Base-by-base conservation (phyloP, 1,139 yeast species). In the Geotrichum fermentans region DNA sequence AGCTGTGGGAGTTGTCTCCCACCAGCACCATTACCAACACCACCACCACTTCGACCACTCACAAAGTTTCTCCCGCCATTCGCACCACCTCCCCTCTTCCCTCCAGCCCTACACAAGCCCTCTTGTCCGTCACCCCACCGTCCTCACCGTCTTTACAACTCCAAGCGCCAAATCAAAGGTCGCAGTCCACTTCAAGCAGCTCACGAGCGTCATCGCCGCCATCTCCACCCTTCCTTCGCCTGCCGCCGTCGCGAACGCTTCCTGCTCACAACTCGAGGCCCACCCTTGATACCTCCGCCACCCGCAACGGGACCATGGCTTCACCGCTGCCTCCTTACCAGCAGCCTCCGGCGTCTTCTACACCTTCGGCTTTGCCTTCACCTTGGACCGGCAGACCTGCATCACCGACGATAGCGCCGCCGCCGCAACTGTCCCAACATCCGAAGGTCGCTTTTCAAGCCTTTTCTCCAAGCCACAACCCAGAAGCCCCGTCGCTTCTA, bases 11-110 rank as follows among this genome's bases (percentile, higher is more conserved):
- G n/a, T 29, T 30, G 36, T 40, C 17, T 37, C 40, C 40, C 40
- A 37, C 40, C 30, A 10, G 22, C 40, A 37, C 18, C 17, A 21
- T n/a, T n/a, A n/a, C 40, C n/a, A 4, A 34, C 38, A 34, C 38
- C 5, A 37, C 30, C 40, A 37, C 40, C 40, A 5, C 8, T 22
- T 37, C 22, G 40, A 21, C 40, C 40, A 37, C 40, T 37, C 40
- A 37, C 18, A 37, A 37, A 4, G 30, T 37, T 37, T 37, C 40
- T 21, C 18, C 14, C 28, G 13, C 29, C 11, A n/a, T 17, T 6
- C 16, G 18, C 24, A 38, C 34, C 32, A 24, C 17, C 28, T 26
- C 41, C 14, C 18, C 28, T 16, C 32, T n/a, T 11, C 33, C 6
- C 33, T 13, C 41, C 41, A 22, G 33, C 16, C 26, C 33, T 10